Conservation (phyloP, 2,329 filamentous ascomycete species). For the Juglanconis oblonga region DNA sequence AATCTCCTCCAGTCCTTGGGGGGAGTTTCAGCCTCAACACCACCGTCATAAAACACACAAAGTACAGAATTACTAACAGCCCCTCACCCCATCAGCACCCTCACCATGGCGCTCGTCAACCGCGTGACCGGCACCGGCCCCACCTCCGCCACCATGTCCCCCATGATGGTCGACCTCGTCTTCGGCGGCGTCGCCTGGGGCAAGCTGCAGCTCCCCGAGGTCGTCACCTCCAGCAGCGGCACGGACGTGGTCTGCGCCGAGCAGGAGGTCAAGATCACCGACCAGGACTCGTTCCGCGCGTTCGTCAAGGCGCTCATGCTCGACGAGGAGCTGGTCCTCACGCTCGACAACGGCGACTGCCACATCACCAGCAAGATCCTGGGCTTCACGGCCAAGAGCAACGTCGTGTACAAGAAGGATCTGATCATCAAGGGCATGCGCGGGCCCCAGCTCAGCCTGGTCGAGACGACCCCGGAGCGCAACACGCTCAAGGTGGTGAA, state of each 20-base stretch:
- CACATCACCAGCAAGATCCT: constrained; percentile 21
- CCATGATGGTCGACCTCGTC: constrained; percentile 28
- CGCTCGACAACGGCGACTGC: constrained; percentile 28
- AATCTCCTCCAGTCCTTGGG: neutral
- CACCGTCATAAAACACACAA: neutral
- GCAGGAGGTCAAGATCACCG: constrained; percentile 27
- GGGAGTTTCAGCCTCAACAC: neutral
- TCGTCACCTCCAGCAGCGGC: constrained; percentile 27
- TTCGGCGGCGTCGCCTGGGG: constrained; percentile 30
- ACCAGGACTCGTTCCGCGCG: constrained; percentile 27
- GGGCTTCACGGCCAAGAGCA: constrained; percentile 22
- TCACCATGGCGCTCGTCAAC: constrained; percentile 27
- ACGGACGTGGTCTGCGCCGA: constrained; percentile 25
- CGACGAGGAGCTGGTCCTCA: constrained; percentile 26
- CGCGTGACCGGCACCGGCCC: constrained; percentile 29
- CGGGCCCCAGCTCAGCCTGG: constrained; percentile 23
- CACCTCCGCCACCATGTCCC: constrained; percentile 28
- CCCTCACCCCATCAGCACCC: constrained; percentile 25
- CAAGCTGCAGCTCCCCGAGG: constrained; percentile 28
- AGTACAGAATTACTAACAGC: neutral
- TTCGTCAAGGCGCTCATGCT: constrained; percentile 30
- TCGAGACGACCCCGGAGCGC: constrained; percentile 20
- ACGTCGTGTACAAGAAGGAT: constrained; percentile 27
- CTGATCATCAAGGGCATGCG: constrained; percentile 28
- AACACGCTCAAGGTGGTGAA: constrained; percentile 27